A percentile compares a stretch with the other conserved stretches of the same genome.
Evolutionary conservation across 331 rosid genomes (phyloP).

Genomic region (Saraca asoca): DNA sequence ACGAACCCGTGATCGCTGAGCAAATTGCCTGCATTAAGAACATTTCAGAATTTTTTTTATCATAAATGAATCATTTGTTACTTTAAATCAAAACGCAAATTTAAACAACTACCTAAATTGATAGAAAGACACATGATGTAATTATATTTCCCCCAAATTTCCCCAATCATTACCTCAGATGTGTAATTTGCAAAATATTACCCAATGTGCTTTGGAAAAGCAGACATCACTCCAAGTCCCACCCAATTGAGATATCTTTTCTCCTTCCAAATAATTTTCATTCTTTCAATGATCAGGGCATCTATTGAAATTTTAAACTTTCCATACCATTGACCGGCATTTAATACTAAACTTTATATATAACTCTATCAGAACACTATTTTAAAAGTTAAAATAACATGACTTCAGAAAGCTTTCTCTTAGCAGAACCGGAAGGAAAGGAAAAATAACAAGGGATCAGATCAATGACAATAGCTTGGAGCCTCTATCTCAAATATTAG

Average conservation of each 20-base stretch:
- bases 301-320: neutral
- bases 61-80: slow-evolving; percentile 1
- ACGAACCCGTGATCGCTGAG: slow-evolving; percentile 89
- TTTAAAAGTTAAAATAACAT: too few relatives aligned
- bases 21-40: slow-evolving; percentile 69
- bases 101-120: neutral
- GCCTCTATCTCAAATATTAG: slow-evolving; percentile 10
- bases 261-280: neutral
- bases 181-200: neutral
- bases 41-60: slow-evolving; percentile 25
- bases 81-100: too few relatives aligned
- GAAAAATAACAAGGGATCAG: slow-evolving; percentile 24
- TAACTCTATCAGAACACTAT: neutral
- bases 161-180: neutral
- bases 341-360: too few relatives aligned
- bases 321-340: neutral
- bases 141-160: neutral
- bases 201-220: slow-evolving; percentile 1
- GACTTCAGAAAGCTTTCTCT: too few relatives aligned
- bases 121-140: slow-evolving; percentile 8
- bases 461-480: slow-evolving; percentile 28
- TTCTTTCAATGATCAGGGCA: neutral
- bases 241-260: neutral
- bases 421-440: neutral
- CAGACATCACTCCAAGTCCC: slow-evolving; percentile 11